Conservation (phyloP, 2,329 filamentous ascomycete genomes). For the Ophiostoma australiae region DNA sequence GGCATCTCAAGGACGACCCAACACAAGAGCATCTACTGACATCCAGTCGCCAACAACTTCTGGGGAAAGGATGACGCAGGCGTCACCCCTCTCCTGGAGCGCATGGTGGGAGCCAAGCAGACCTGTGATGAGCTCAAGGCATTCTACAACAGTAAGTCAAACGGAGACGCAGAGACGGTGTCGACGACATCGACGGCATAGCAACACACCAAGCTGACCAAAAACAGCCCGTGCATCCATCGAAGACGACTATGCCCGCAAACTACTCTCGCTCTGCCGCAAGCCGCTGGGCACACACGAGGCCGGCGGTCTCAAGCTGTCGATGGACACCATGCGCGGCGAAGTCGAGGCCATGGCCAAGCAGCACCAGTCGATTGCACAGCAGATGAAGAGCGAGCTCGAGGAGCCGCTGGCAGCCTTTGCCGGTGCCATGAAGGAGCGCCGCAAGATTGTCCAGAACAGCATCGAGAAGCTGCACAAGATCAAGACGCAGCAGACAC, state of each 20-base stretch:
- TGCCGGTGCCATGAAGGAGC: conserved; percentile 90
- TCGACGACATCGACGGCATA: background rate
- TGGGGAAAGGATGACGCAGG: conserved; percentile 99
- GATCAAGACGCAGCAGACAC: conserved; percentile 85
- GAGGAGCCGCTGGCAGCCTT: conserved; percentile 92
- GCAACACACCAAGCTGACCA: background rate
- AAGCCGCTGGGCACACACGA: conserved; percentile 89
- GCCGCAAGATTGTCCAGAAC: conserved; percentile 90
- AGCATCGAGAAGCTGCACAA: conserved; percentile 94
- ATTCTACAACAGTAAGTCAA: conserved; percentile 70
- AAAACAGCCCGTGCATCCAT: conserved; percentile 74
- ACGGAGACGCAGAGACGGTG: too few species aligned
- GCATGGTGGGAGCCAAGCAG: conserved; percentile 90
- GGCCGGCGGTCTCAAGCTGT: conserved; percentile 73
- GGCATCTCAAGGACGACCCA: background rate
- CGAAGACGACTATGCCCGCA: conserved; percentile 93
- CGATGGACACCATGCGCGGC: conserved; percentile 78
- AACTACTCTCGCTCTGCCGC: conserved; percentile 76
- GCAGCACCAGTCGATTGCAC: conserved; percentile 81
- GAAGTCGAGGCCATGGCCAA: conserved; percentile 94
- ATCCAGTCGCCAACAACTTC: conserved; percentile 92
- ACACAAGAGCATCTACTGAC: background rate
- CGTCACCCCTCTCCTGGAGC: conserved; percentile 82
- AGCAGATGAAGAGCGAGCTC: conserved; percentile 92
- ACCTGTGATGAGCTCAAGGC: conserved; percentile 89